phyloP scores from a whole-genome alignment of 1,139 yeast species.

The Kodamaea plutei region DNA sequence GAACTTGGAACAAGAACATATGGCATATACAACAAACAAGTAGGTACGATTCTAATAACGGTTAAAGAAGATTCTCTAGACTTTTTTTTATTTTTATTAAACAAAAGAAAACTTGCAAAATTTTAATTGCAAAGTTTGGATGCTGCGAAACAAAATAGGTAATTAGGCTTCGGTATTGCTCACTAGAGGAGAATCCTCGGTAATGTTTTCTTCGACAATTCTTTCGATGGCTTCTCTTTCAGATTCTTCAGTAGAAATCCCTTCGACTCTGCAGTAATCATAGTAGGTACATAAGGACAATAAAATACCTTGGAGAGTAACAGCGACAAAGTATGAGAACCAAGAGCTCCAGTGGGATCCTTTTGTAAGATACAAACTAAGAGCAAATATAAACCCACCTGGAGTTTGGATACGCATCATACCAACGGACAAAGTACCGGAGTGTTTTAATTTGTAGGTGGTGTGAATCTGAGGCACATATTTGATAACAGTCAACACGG shows the following conservation, averaged over 20 bases:
- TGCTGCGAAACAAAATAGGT: no score
- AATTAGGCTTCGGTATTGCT: no score
- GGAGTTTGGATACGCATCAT: conserved; percentile 91
- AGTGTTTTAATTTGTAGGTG: conserved; percentile 64
- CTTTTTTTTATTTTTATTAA: no score
- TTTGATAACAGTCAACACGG: conserved; percentile 61
- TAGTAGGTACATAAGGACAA: conserved; percentile 49
- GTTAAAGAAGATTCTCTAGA: no score
- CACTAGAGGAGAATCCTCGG: no score
- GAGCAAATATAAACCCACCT: conserved; percentile 79
- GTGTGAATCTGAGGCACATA: conserved; percentile 79
- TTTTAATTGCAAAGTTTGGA: no score
- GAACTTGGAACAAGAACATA: no score
- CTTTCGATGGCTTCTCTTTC: conserved; percentile 33
- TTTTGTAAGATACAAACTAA: conserved; percentile 62
- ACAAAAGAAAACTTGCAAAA: no score
- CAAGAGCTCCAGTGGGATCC: conserved; percentile 87
- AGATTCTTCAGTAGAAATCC: conserved; percentile 24
- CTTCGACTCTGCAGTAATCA: conserved; percentile 29
- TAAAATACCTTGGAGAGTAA: conserved; percentile 56
- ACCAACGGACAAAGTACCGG: conserved; percentile 75
- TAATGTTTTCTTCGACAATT: conserved; percentile 26
- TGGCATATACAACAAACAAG: no score
- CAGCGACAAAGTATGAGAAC: conserved; percentile 77
- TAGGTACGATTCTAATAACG: no score